These are phyloP conservation scores for Cladosporium phlei DNA, from an alignment of 2,329 filamentous ascomycete genomes.

Conservation along the genomic window DNA sequence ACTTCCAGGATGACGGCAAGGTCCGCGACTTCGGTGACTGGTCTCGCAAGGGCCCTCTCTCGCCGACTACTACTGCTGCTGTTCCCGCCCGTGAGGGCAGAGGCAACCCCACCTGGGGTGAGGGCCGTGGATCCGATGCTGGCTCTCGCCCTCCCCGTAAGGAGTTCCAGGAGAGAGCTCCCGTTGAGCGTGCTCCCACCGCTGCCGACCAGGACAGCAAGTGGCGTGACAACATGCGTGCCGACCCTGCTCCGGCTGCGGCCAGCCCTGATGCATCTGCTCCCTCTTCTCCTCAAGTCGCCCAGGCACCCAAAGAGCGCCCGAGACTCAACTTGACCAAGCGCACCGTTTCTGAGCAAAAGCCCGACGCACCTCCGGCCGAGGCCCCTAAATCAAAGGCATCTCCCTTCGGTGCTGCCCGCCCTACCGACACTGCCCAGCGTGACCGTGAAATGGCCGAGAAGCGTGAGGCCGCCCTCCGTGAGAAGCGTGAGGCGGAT, in stretches of 20 bases:
- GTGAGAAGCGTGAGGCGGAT: constrained; percentile 81
- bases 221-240: constrained; percentile 88
- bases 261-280: constrained; percentile 69
- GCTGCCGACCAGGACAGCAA: constrained; percentile 90
- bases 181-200: constrained; percentile 66
- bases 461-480: constrained; percentile 67
- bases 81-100: constrained; percentile 51
- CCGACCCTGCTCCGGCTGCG: constrained; percentile 66
- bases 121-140: constrained; percentile 59
- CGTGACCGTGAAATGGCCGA: constrained; percentile 88
- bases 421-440: constrained; percentile 87
- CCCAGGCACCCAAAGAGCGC: constrained; percentile 58
- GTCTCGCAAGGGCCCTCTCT: constrained; percentile 90
- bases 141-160: constrained; percentile 75
- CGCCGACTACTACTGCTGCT: constrained; percentile 55
- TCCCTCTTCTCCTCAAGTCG: constrained; percentile 65
- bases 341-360: constrained; percentile 78
- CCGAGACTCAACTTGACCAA: constrained; percentile 86
- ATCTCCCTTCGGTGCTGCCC: constrained; percentile 88
- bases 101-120: constrained; percentile 72
- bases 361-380: constrained; percentile 39
- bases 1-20: constrained; percentile 67
- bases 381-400: constrained; percentile 64
- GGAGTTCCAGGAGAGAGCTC: constrained; percentile 64
- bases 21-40: constrained; percentile 79